Conservation (phyloP, 2,329 filamentous ascomycete species). For the Apiospora saccharicola region DNA sequence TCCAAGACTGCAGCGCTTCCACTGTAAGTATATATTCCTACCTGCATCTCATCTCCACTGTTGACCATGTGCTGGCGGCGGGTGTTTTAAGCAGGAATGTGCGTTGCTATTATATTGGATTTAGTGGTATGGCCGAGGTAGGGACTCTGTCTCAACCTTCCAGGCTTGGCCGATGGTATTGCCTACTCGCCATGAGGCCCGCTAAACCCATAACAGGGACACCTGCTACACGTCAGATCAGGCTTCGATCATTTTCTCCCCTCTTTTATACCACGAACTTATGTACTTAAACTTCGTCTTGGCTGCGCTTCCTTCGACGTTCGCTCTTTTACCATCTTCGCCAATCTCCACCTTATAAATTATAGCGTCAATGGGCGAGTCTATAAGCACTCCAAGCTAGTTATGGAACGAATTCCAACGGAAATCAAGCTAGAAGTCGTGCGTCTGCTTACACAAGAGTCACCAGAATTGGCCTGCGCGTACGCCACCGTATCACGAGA, state of each 20-base stretch:
- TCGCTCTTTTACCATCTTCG: too few relatives aligned
- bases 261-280: too few relatives aligned
- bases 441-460: background rate
- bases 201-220: too few relatives aligned
- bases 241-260: too few relatives aligned
- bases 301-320: too few relatives aligned
- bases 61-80: background rate
- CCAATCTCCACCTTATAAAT: too few relatives aligned
- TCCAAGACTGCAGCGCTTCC: background rate
- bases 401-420: background rate
- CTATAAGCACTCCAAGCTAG: background rate
- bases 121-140: background rate
- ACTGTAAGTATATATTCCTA: background rate
- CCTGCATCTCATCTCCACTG: background rate
- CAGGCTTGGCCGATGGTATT: too few relatives aligned
- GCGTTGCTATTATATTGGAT: background rate
- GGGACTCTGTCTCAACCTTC: background rate
- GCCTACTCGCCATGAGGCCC: too few relatives aligned
- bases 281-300: too few relatives aligned
- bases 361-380: too few relatives aligned
- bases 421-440: slow-evolving; percentile 6
- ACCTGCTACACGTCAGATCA: too few relatives aligned
- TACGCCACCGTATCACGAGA: slow-evolving; percentile 11
- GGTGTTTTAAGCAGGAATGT: too few relatives aligned
- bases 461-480: background rate